Conservation (phyloP, 305 asterid species). For the Lippia alba region DNA sequence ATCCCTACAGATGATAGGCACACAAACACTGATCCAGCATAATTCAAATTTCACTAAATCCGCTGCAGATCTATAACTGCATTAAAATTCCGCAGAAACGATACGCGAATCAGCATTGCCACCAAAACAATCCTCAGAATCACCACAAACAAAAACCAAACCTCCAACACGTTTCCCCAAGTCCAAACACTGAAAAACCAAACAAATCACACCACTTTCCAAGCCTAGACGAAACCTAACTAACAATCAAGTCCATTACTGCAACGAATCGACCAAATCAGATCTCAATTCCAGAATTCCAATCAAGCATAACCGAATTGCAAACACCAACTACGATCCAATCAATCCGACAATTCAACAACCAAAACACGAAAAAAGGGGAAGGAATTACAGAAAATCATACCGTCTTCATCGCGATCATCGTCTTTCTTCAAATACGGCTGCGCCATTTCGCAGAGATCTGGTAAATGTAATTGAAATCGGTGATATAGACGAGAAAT, state of each 20-base stretch:
- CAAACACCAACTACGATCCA: conserved; percentile 5
- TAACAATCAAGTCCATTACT: conserved; percentile 21
- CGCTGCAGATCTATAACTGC: conserved; percentile 38
- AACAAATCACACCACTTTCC: conserved; percentile 22
- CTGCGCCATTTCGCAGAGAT: conserved; percentile 74
- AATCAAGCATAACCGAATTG: conserved; percentile 27
- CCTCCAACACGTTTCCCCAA: not conserved
- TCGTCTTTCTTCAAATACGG: conserved; percentile 91
- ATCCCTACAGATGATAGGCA: conserved; percentile 11
- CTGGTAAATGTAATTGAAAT: conserved; percentile 27
- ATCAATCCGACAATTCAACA: conserved; percentile 22
- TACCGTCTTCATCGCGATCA: conserved; percentile 95
- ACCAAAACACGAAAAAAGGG: not conserved
- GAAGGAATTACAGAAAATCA: too few species aligned
- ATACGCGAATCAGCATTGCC: conserved; percentile 10
- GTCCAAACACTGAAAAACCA: conserved; percentile 21
- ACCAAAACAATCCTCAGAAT: conserved; percentile 18
- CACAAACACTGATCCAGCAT: not conserved
- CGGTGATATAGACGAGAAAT: conserved; percentile 26
- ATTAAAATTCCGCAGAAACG: conserved; percentile 1
- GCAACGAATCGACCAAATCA: conserved; percentile 26
- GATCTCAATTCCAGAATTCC: conserved; percentile 38
- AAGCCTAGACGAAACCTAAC: conserved; percentile 14
- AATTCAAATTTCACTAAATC: not conserved
- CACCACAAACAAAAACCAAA: not conserved